Evolutionary conservation across 192 early-diverging fungal genomes (phyloP).

Genomic region (Coemansia sp.): DNA sequence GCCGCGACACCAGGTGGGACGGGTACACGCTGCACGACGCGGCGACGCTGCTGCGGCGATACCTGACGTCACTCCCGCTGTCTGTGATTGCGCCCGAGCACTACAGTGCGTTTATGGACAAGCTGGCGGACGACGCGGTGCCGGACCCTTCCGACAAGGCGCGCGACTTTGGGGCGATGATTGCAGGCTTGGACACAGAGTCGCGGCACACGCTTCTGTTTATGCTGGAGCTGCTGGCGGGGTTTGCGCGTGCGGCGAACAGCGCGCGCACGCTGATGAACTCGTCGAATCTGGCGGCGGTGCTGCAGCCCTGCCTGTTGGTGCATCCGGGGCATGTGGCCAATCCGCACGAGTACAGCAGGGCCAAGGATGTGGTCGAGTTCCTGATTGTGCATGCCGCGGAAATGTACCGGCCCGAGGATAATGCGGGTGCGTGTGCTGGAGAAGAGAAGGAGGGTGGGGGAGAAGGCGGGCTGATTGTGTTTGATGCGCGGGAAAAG

Average conservation of each 20-base stretch:
- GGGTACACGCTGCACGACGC: conserved; percentile 76
- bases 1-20: conserved; percentile 60
- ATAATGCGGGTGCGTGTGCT: conserved; percentile 1
- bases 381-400: conserved; percentile 63
- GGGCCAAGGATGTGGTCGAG: conserved; percentile 71
- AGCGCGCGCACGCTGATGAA: conserved; percentile 65
- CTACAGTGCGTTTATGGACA: conserved; percentile 65
- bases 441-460: too few species aligned
- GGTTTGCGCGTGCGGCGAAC: conserved; percentile 44
- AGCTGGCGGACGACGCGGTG: conserved; percentile 54
- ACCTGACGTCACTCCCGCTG: conserved; percentile 68
- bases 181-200: conserved; percentile 54
- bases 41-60: conserved; percentile 71
- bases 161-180: conserved; percentile 57
- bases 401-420: conserved; percentile 7
- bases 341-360: conserved; percentile 70
- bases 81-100: conserved; percentile 67
- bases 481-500: conserved; percentile 12
- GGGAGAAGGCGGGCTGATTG: too few species aligned
- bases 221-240: conserved; percentile 61
- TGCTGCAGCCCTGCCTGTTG: conserved; percentile 73
- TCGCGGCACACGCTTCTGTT: conserved; percentile 69
- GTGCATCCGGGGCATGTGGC: conserved; percentile 70
- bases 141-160: conserved; percentile 34
- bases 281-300: conserved; percentile 69